Evolutionary conservation across 2,329 filamentous ascomycete species (phyloP), one percentile per base, ranked within the genome.

Genomic region (Fusarium beomiforme): DNA sequence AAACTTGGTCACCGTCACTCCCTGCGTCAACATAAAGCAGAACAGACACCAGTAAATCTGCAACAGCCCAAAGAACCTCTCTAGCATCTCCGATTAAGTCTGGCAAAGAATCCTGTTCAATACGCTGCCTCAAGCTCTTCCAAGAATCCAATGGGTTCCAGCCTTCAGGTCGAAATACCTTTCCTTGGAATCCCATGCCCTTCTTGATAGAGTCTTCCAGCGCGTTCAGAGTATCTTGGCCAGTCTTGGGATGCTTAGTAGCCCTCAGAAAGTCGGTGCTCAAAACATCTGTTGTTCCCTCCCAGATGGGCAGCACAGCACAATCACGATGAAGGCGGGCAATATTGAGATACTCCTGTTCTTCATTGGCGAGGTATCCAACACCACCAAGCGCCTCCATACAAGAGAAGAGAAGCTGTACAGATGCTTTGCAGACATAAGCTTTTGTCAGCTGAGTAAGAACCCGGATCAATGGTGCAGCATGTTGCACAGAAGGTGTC

Each of bases 241-340:
- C 85, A 2, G 67, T 77, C 26, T 78, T 78, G 1, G 83, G 78
- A 36, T 87, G 84, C 67, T 86, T 86, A 43, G 88, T 62, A 0
- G 84, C 83, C 23, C 85, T 77, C 17, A 87, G 67, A 19, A 85
- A 81, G 65, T 87, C 86, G 2, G 82, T 83, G 8, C 88, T 88
- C 59, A 94, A 83, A 9, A 94, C 90, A 73, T 93, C 91, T 0
- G 91, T 92, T 0, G 92, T 93, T 2, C 91, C 90, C 78, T 92
- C 91, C 90, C 90, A 92, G 51, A 93, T 93, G 17, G 87, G 85
- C 54, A 88, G 81, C 5, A 93, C 91, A 11, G 81, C 83, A 3
- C 86, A 88, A 72, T 93, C 91, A 11, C 92, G 86, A 73, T 89
- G 89, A 2, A 93, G 81, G 10, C 90, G 85, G 1, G 91, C 86